Evolutionary conservation across 345 rosid species (phyloP).

Genomic region (Stellera chamaejasme): DNA sequence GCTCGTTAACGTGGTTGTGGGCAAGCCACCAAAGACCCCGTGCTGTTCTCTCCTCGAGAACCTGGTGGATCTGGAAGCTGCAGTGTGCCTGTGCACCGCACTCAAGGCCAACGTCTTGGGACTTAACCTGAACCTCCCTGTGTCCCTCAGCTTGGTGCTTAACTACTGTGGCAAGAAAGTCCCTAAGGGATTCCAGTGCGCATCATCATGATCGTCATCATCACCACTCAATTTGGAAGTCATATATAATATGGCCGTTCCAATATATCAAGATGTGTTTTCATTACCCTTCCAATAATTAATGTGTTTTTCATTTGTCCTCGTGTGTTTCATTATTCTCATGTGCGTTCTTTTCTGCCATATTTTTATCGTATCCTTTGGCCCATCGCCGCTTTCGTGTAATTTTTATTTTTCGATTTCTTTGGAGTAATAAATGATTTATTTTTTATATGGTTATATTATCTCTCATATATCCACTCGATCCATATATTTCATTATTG

Average conservation of each 20-base stretch:
- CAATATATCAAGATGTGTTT: too few relatives aligned
- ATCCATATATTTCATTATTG: too few relatives aligned
- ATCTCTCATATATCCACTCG: too few relatives aligned
- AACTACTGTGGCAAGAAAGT: constrained; percentile 55
- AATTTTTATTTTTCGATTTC: too few relatives aligned
- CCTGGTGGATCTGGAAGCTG: constrained; percentile 64
- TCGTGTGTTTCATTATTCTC: not conserved
- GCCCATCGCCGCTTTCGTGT: too few relatives aligned
- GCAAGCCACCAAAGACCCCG: constrained; percentile 49
- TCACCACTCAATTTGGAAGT: not conserved
- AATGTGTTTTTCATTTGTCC: not conserved
- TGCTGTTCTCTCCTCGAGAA: constrained; percentile 47
- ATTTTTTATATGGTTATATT: too few relatives aligned
- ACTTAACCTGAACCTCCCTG: constrained; percentile 42
- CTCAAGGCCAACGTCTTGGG: constrained; percentile 58
- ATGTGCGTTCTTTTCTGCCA: not conserved
- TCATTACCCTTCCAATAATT: not conserved
- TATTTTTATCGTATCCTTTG: not conserved
- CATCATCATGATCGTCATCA: not conserved
- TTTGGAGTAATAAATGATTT: too few relatives aligned
- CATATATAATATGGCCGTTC: too few relatives aligned
- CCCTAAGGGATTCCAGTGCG: constrained; percentile 61
- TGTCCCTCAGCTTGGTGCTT: constrained; percentile 53
- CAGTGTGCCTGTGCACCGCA: constrained; percentile 80
- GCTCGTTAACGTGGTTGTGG: constrained; percentile 35